A percentile compares a stretch with the other conserved stretches of the same genome.
Evolutionary conservation across 1,284 basidiomycete genomes (phyloP).

Genomic region (Ustilago curta): DNA sequence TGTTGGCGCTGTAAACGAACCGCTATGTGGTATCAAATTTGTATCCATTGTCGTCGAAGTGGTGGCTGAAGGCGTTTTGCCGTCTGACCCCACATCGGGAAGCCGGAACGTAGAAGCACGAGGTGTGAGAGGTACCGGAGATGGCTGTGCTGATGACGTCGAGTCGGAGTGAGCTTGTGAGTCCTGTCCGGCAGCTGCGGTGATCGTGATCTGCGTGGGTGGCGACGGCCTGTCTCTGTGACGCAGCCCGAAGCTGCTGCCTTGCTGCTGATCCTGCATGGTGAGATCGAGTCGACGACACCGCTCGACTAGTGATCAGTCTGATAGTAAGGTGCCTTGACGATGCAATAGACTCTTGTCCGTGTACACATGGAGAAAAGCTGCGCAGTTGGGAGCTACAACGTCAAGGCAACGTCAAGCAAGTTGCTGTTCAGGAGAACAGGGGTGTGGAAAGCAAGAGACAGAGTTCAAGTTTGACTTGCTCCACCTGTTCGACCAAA

Average conservation of each 20-base stretch:
- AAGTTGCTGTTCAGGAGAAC: background rate
- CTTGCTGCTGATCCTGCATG: background rate
- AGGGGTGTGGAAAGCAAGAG: background rate
- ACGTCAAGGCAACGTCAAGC: no score
- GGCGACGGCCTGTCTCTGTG: constrained; percentile 6
- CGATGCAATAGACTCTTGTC: background rate
- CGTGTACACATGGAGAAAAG: background rate
- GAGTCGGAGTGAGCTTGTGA: constrained; percentile 6
- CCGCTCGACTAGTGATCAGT: background rate
- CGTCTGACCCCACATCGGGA: constrained; percentile 9
- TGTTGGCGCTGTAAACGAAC: constrained; percentile 32
- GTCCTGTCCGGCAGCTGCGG: constrained; percentile 9
- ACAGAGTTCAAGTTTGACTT: background rate
- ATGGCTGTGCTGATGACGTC: constrained; percentile 21
- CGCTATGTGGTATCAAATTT: constrained; percentile 1
- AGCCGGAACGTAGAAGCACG: constrained; percentile 32
- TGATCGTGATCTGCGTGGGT: constrained; percentile 31
- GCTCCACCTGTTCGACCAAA: background rate
- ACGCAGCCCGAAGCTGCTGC: constrained; percentile 2
- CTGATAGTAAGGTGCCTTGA: background rate
- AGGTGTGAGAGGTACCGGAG: constrained; percentile 28
- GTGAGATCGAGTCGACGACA: background rate
- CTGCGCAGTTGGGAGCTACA: background rate
- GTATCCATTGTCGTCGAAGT: constrained; percentile 3
- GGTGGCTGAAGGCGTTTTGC: constrained; percentile 4